phyloP scores from a whole-genome alignment of 75 land plant genomes.

The Pinus albicaulis region DNA sequence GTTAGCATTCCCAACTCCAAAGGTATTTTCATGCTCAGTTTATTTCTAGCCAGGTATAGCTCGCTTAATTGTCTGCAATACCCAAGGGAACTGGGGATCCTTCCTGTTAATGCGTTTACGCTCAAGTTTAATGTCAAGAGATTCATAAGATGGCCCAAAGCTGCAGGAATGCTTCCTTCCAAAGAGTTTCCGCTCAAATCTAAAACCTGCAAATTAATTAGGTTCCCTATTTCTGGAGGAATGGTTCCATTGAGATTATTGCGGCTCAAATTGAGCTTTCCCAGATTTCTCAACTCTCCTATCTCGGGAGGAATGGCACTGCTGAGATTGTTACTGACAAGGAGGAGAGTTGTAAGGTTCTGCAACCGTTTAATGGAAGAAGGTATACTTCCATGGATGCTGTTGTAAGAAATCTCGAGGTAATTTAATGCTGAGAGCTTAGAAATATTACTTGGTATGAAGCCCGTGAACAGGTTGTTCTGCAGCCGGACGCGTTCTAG shows the following conservation, averaged over 20 bases:
- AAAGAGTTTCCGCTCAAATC: conserved; percentile 68
- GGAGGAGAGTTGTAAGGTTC: conserved; percentile 47
- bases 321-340: conserved; percentile 44
- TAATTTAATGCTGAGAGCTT: conserved; percentile 15
- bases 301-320: conserved; percentile 54
- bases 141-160: conserved; percentile 22
- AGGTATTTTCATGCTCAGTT: too few species aligned
- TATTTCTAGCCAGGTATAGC: too few species aligned
- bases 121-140: too few species aligned
- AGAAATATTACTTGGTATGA: conserved; percentile 50
- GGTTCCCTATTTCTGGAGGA: conserved; percentile 51
- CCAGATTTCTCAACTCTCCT: conserved; percentile 35
- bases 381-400: conserved; percentile 36
- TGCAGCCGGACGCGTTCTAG: background rate
- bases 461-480: conserved; percentile 22
- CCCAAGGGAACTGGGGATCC: too few species aligned
- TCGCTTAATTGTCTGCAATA: too few species aligned
- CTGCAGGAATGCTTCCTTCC: conserved; percentile 49
- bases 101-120: too few species aligned
- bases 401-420: conserved; percentile 22
- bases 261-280: conserved; percentile 26
- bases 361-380: conserved; percentile 37
- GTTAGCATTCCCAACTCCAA: too few species aligned
- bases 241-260: conserved; percentile 48
- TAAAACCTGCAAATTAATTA: conserved; percentile 37